Conservation (phyloP, 1,284 basidiomycete species). For the Trichosporon sp. region DNA sequence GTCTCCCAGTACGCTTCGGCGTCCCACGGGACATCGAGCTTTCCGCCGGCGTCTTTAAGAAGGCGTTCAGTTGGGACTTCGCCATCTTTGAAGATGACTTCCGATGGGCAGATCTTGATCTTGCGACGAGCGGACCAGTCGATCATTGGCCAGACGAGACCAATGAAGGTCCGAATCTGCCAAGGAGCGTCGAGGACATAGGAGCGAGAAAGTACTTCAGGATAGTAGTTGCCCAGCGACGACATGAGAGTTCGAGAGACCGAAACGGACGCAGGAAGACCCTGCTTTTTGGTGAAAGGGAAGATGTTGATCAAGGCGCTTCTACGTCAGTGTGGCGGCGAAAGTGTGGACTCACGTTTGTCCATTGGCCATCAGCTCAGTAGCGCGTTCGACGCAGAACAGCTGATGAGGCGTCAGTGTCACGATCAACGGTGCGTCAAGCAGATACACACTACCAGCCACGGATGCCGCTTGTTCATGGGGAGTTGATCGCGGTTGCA, state of each 20-base stretch:
- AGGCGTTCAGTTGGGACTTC: constrained; percentile 33
- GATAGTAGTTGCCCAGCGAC: constrained; percentile 40
- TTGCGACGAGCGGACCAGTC: constrained; percentile 43
- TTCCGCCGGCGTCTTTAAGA: constrained; percentile 41
- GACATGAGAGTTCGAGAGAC: constrained; percentile 39
- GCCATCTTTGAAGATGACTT: constrained; percentile 34
- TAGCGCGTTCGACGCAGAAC: constrained; percentile 27
- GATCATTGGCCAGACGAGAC: constrained; percentile 52
- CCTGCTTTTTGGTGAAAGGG: constrained; percentile 49
- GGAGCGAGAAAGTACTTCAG: constrained; percentile 42
- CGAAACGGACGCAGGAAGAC: constrained; percentile 41
- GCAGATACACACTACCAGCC: not conserved
- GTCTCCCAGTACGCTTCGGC: constrained; percentile 47
- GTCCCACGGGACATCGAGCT: constrained; percentile 40
- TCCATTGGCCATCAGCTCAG: constrained; percentile 43
- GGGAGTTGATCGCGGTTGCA: constrained; percentile 17
- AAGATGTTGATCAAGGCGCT: constrained; percentile 37
- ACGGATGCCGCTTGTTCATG: constrained; percentile 8
- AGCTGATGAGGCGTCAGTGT: not conserved
- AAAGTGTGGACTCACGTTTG: not conserved
- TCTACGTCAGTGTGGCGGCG: constrained; percentile 31
- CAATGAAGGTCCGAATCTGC: constrained; percentile 46
- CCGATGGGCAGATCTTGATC: constrained; percentile 36
- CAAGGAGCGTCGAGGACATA: constrained; percentile 47
- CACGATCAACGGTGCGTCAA: not conserved